A percentile compares a stretch with the other conserved stretches of the same genome.
phyloP scores from a whole-genome alignment of 345 rosid genomes.

The Gossypium stocksii region DNA sequence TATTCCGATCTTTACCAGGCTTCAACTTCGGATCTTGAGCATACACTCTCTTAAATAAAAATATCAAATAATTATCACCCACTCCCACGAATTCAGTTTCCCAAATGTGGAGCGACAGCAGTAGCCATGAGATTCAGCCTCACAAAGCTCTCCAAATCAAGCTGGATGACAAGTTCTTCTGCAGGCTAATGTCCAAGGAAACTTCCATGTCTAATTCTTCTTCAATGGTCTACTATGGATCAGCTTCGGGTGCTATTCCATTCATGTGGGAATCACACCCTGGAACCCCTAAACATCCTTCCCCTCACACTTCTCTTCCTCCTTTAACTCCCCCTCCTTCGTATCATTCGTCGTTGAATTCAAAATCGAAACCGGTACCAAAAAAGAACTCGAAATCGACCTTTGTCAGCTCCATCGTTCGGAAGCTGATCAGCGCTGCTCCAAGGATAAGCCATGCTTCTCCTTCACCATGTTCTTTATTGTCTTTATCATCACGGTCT shows the following conservation, averaged over 20 bases:
- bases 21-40: conserved; percentile 33
- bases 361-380: conserved; percentile 19
- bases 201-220: conserved; percentile 51
- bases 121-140: conserved; percentile 2
- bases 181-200: conserved; percentile 61
- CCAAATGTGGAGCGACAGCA: conserved; percentile 22
- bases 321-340: conserved; percentile 63
- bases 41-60: not conserved
- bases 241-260: conserved; percentile 52
- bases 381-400: conserved; percentile 24
- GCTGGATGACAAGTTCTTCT: conserved; percentile 47
- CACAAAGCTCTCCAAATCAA: conserved; percentile 30
- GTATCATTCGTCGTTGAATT: conserved; percentile 22
- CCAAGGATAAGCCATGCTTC: conserved; percentile 27
- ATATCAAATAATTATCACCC: not conserved
- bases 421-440: not conserved
- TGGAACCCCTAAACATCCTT: conserved; percentile 70
- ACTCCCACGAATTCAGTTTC: not conserved
- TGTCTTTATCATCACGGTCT: conserved; percentile 31
- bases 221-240: conserved; percentile 68
- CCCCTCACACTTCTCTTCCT: conserved; percentile 29
- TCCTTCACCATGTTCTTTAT: conserved; percentile 36
- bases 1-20: conserved; percentile 12
- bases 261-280: conserved; percentile 84
- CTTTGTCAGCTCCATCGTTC: conserved; percentile 19